phyloP scores from a whole-genome alignment of 768 basidiomycete species.

The Infundibulicybe gibba region DNA sequence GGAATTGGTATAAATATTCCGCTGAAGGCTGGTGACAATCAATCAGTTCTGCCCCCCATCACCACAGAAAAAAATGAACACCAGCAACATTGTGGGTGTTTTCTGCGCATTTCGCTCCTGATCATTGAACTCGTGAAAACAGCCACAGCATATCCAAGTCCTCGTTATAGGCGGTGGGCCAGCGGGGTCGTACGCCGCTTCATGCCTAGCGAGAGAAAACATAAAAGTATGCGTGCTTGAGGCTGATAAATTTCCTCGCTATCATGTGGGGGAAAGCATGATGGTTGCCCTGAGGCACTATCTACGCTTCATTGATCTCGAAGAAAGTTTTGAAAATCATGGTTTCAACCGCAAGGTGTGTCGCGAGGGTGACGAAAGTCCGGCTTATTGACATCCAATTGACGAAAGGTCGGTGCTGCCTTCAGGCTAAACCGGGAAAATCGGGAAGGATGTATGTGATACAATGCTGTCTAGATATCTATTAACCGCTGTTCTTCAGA shows the following conservation, averaged over 20 bases:
- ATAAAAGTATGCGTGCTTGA: constrained; percentile 4
- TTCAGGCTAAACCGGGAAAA: constrained; percentile 56
- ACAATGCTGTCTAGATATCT: not conserved
- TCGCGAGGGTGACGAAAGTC: not conserved
- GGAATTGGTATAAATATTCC: too few relatives aligned
- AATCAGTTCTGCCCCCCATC: too few relatives aligned
- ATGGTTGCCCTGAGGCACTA: constrained; percentile 41
- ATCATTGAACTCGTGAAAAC: not conserved
- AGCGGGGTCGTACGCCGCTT: constrained; percentile 6
- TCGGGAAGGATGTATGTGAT: constrained; percentile 49
- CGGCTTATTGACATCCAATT: not conserved
- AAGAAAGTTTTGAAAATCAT: constrained; percentile 34
- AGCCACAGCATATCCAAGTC: not conserved
- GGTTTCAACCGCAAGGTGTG: constrained; percentile 48
- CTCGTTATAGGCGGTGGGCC: constrained; percentile 7
- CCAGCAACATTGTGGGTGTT: too few relatives aligned
- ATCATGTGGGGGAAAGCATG: constrained; percentile 22
- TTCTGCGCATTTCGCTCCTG: too few relatives aligned
- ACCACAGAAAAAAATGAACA: too few relatives aligned
- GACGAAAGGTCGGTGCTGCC: constrained; percentile 50
- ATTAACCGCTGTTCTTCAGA: constrained; percentile 25
- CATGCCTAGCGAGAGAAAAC: not conserved
- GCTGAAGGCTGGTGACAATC: too few relatives aligned
- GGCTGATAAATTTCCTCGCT: constrained; percentile 14
- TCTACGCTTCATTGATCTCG: constrained; percentile 47